phyloP scores from a whole-genome alignment of 2,329 filamentous ascomycete species.

The Chaetomium sp. region DNA sequence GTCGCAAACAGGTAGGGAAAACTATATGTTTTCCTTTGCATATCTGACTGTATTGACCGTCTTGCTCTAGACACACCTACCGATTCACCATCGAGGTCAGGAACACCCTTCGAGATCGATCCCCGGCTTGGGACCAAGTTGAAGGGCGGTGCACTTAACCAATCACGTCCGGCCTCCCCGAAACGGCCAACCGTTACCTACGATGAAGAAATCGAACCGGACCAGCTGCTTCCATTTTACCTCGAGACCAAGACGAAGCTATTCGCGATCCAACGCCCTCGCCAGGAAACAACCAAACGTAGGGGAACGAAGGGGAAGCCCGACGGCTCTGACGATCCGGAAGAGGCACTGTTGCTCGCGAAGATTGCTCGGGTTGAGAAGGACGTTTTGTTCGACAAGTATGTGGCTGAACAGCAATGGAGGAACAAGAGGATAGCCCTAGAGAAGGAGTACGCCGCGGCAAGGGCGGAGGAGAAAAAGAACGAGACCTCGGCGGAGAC shows the following conservation, averaged over 20 bases:
- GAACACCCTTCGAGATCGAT: slow-evolving; percentile 49
- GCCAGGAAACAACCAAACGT: slow-evolving; percentile 48
- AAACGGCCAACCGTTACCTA: slow-evolving; percentile 55
- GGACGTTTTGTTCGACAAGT: slow-evolving; percentile 73
- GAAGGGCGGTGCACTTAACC: slow-evolving; percentile 43
- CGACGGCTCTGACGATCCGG: slow-evolving; percentile 44
- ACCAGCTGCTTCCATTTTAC: slow-evolving; percentile 74
- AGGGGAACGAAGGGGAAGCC: slow-evolving; percentile 36
- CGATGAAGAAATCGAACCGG: slow-evolving; percentile 73
- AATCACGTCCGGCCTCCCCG: slow-evolving; percentile 38
- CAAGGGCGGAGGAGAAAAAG: slow-evolving; percentile 43
- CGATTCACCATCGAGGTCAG: slow-evolving; percentile 56
- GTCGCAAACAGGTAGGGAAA: slow-evolving; percentile 39
- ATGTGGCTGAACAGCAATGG: slow-evolving; percentile 68
- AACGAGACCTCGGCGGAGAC: slow-evolving; percentile 33
- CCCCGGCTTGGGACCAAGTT: slow-evolving; percentile 34
- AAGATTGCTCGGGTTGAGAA: slow-evolving; percentile 78
- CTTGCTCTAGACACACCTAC: slow-evolving; percentile 48
- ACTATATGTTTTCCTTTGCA: neutral
- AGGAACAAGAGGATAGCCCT: slow-evolving; percentile 59
- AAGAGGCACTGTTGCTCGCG: slow-evolving; percentile 66
- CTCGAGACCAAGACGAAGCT: slow-evolving; percentile 71
- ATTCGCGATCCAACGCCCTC: slow-evolving; percentile 62
- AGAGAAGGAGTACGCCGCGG: slow-evolving; percentile 61
- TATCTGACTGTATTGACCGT: slow-evolving; percentile 12